phyloP scores from a whole-genome alignment of 2,329 filamentous ascomycete species.

The Orbilia brochopaga region DNA sequence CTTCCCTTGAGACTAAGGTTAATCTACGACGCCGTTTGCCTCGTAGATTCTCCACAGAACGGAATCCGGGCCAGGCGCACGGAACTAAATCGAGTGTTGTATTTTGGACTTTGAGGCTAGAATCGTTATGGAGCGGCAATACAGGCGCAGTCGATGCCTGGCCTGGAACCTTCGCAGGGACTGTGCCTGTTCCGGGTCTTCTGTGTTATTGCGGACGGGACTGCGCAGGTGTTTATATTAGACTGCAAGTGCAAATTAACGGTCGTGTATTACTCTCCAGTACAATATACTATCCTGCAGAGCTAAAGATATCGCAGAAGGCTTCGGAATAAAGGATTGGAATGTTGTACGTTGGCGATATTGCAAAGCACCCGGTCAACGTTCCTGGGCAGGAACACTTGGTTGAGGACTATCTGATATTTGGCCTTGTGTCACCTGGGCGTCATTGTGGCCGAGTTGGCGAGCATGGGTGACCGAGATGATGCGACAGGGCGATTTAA shows the following conservation, averaged over 20 bases:
- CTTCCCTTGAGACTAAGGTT: constrained; percentile 14
- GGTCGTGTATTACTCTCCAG: no score
- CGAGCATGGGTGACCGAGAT: not conserved
- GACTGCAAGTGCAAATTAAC: no score
- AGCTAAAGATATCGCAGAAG: not conserved
- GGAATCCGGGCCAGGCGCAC: constrained; percentile 5
- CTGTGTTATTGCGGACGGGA: no score
- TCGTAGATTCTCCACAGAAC: constrained; percentile 17
- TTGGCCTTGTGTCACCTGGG: constrained; percentile 16
- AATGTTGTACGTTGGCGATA: not conserved
- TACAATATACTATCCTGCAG: no score
- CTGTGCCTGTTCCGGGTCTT: not conserved
- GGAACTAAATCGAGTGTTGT: constrained; percentile 20
- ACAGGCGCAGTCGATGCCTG: not conserved
- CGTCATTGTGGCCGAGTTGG: constrained; percentile 10
- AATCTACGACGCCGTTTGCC: not conserved
- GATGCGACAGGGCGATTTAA: not conserved
- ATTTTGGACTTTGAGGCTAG: constrained; percentile 10
- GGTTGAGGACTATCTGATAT: constrained; percentile 24
- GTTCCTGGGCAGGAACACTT: constrained; percentile 24
- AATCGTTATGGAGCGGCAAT: no score
- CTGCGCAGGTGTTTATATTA: no score
- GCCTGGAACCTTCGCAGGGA: not conserved
- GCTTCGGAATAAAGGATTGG: not conserved
- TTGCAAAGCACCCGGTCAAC: not conserved